Base-by-base conservation (phyloP, 768 basidiomycete species). In the Exsudoporus frostii region DNA sequence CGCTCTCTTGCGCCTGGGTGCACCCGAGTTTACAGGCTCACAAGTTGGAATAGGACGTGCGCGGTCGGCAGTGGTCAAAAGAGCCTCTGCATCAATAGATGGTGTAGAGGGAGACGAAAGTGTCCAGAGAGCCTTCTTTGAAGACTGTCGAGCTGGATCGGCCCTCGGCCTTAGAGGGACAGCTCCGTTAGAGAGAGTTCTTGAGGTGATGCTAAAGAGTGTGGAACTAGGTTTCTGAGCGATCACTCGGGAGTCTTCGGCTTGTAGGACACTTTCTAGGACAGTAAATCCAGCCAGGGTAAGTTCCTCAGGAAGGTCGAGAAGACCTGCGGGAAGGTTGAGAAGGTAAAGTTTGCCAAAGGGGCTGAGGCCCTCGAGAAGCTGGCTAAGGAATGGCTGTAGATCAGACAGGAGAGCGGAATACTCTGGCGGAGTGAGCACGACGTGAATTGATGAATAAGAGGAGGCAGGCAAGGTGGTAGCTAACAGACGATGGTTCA, bases 71-170 rank as follows among this genome's bases (percentile, higher is more conserved):
- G 84, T 77, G 11, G 93, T 94, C 40, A 98, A 80, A 30, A 97
- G 82, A 24, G 85, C 76, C 52, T 92, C 89, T 9, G 91, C 80
- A 66, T 96, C 90, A 54, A 96, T 90, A 9, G 81, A 74, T 0
- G 89, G 82, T 4, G 89, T 82, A 0, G 83, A 77, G 3, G 89
- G 82, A 2, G 87, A 73, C 36, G 76, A 85, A 30, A 95, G 76
- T 0, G 91, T 77, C 95, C 95, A 97, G 33, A 98, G 76, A 0
- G 91, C 90, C 57, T 92, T 88, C 72, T 94, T 96, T 44, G 86
- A 82, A 9, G 88, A 85, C 54, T 83, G 76, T 60, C 85, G 84
- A 3, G 76, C 73, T 9, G 75, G 65, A 57, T 79, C 74, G 50
- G 76, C 76, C 59, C 76, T 82, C 49, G 74, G 80, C 22, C 79